Conservation (phyloP, 257 asterid species). For the Dorcoceras hygrometricum region DNA sequence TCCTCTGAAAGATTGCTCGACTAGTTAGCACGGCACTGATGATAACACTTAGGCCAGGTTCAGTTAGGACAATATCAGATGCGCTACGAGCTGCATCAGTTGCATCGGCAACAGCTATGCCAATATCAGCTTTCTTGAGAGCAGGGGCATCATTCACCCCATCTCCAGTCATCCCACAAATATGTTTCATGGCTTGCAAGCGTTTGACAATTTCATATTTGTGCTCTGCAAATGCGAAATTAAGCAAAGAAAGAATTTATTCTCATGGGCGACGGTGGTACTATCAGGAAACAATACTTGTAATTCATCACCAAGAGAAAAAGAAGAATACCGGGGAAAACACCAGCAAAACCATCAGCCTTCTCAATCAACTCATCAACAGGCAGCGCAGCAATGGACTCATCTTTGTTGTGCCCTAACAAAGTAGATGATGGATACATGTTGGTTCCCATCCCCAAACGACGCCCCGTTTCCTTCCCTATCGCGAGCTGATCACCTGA, state of each 20-base stretch:
- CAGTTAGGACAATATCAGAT: conserved; percentile 42
- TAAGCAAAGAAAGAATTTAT: not conserved
- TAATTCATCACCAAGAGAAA: not conserved
- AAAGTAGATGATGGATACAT: conserved; percentile 43
- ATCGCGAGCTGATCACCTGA: conserved; percentile 41
- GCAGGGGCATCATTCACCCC: conserved; percentile 50
- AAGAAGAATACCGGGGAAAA: conserved; percentile 32
- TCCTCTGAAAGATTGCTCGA: conserved; percentile 41
- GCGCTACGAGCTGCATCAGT: conserved; percentile 49
- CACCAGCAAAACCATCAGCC: conserved; percentile 46
- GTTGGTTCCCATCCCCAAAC: conserved; percentile 44
- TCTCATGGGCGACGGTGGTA: not conserved
- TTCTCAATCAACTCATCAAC: conserved; percentile 38
- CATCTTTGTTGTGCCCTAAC: conserved; percentile 30
- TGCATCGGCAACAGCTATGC: conserved; percentile 42
- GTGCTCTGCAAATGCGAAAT: conserved; percentile 26
- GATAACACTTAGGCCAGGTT: conserved; percentile 42
- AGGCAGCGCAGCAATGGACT: conserved; percentile 23
- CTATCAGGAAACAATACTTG: not conserved
- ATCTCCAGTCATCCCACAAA: conserved; percentile 49
- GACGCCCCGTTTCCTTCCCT: conserved; percentile 42
- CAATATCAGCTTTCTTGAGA: conserved; percentile 40
- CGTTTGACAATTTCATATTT: conserved; percentile 39
- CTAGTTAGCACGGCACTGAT: conserved; percentile 44
- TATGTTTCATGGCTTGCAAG: conserved; percentile 35